phyloP scores from a whole-genome alignment of 2,329 filamentous ascomycete species.

The Fusarium sp. region DNA sequence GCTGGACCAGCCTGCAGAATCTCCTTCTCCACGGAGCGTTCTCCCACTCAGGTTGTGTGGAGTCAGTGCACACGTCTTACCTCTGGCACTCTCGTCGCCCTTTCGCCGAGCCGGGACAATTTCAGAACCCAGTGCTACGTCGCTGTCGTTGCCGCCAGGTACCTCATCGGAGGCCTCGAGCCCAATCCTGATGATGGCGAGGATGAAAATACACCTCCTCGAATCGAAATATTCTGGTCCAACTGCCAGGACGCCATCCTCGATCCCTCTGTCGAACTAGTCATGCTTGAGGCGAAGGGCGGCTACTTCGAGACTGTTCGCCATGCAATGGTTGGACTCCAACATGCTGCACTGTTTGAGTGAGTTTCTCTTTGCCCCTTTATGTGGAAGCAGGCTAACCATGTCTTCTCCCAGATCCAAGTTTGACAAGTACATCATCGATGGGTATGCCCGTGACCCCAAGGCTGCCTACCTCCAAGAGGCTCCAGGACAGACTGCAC shows the following conservation, averaged over 20 bases:
- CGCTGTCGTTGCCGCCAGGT: slow-evolving; percentile 77
- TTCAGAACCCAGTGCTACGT: slow-evolving; percentile 75
- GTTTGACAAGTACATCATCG: slow-evolving; percentile 70
- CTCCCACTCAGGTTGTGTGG: slow-evolving; percentile 75
- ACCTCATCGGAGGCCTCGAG: slow-evolving; percentile 68
- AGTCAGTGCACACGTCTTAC: slow-evolving; percentile 62
- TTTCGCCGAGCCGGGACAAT: slow-evolving; percentile 65
- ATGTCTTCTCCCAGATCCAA: slow-evolving; percentile 58
- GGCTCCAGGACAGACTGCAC: background rate
- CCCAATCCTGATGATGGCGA: slow-evolving; percentile 53
- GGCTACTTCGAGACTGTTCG: slow-evolving; percentile 83
- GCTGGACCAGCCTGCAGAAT: slow-evolving; percentile 74
- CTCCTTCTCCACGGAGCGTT: slow-evolving; percentile 74
- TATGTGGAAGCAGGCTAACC: background rate
- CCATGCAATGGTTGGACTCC: slow-evolving; percentile 78
- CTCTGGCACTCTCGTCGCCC: slow-evolving; percentile 63
- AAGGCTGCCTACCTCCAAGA: slow-evolving; percentile 45
- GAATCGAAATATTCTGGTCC: slow-evolving; percentile 81
- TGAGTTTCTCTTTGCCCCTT: slow-evolving; percentile 52
- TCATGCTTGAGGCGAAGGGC: slow-evolving; percentile 81
- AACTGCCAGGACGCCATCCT: slow-evolving; percentile 68
- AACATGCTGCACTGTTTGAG: slow-evolving; percentile 65
- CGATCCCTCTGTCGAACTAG: slow-evolving; percentile 74
- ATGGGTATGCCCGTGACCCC: slow-evolving; percentile 50
- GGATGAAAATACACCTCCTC: slow-evolving; percentile 60